These are phyloP conservation scores for Trametes punicea DNA, from an alignment of 768 basidiomycete species.

Conservation along the genomic window DNA sequence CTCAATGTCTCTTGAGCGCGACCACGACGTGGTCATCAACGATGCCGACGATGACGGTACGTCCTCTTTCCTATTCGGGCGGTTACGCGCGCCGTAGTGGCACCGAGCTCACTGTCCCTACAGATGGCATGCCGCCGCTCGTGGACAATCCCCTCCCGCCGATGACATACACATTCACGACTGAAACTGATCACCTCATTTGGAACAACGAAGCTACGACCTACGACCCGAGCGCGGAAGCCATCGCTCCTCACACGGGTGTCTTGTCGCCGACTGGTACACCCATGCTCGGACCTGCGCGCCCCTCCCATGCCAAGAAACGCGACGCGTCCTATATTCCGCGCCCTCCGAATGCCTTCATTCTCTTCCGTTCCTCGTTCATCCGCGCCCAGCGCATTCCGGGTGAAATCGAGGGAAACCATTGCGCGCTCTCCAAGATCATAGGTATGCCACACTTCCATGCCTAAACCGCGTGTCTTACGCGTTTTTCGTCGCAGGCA, in stretches of 20 bases:
- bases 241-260: slow-evolving; percentile 20
- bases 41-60: slow-evolving; percentile 38
- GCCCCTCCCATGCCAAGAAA: slow-evolving; percentile 54
- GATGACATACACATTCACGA: slow-evolving; percentile 59
- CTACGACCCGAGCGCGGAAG: slow-evolving; percentile 31
- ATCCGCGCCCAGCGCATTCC: slow-evolving; percentile 72
- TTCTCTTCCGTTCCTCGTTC: slow-evolving; percentile 78
- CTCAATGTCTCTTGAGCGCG: slow-evolving; percentile 24
- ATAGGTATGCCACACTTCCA: slow-evolving; percentile 48
- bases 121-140: slow-evolving; percentile 38
- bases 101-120: slow-evolving; percentile 12
- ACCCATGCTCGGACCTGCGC: slow-evolving; percentile 33
- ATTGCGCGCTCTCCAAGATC: slow-evolving; percentile 77
- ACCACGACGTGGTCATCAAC: slow-evolving; percentile 26
- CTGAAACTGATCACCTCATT: slow-evolving; percentile 54
- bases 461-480: slow-evolving; percentile 14
- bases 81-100: slow-evolving; percentile 17
- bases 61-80: slow-evolving; percentile 21
- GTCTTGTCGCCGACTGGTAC: slow-evolving; percentile 23
- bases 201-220: slow-evolving; percentile 39
- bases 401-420: slow-evolving; percentile 75
- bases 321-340: slow-evolving; percentile 75
- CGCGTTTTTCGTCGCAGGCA: slow-evolving; percentile 41
- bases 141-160: slow-evolving; percentile 51
- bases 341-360: slow-evolving; percentile 82